Evolutionary conservation across 2,329 filamentous ascomycete genomes (phyloP).

Genomic region (Xylaria arbuscula): DNA sequence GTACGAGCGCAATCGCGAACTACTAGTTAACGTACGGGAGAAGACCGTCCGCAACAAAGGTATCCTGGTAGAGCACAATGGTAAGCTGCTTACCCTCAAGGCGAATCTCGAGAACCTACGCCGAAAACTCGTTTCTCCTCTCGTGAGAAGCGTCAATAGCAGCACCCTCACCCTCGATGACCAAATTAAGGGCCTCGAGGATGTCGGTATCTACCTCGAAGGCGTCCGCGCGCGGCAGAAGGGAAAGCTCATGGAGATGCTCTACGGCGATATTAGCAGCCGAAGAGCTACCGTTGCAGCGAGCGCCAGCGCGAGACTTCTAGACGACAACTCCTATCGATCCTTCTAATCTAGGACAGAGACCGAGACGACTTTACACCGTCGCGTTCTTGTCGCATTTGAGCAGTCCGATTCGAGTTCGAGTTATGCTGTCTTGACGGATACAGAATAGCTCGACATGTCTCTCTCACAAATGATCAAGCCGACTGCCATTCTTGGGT

Average conservation of each 20-base stretch:
- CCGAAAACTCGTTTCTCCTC: slow-evolving; percentile 83
- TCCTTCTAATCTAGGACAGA: slow-evolving; percentile 10
- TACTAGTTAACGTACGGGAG: slow-evolving; percentile 81
- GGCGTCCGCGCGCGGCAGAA: slow-evolving; percentile 82
- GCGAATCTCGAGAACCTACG: slow-evolving; percentile 87
- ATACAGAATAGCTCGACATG: background rate
- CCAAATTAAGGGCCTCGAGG: slow-evolving; percentile 84
- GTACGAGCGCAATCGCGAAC: slow-evolving; percentile 87
- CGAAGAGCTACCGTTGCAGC: slow-evolving; percentile 40
- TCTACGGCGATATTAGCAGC: slow-evolving; percentile 67
- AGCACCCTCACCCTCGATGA: slow-evolving; percentile 82
- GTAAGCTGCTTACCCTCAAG: slow-evolving; percentile 83
- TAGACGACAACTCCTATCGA: slow-evolving; percentile 23
- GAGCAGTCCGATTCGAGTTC: background rate
- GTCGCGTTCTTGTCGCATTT: background rate
- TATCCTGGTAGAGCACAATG: slow-evolving; percentile 86
- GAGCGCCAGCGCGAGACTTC: slow-evolving; percentile 35
- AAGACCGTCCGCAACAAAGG: slow-evolving; percentile 90
- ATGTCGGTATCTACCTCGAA: slow-evolving; percentile 81
- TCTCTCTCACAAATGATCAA: background rate
- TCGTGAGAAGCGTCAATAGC: slow-evolving; percentile 76
- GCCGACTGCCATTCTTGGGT: background rate
- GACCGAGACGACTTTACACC: slow-evolving; percentile 6
- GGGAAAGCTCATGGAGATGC: slow-evolving; percentile 81
- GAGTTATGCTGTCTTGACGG: background rate